Conservation (phyloP, 257 asterid genomes). For the Solanum paucissectum region DNA sequence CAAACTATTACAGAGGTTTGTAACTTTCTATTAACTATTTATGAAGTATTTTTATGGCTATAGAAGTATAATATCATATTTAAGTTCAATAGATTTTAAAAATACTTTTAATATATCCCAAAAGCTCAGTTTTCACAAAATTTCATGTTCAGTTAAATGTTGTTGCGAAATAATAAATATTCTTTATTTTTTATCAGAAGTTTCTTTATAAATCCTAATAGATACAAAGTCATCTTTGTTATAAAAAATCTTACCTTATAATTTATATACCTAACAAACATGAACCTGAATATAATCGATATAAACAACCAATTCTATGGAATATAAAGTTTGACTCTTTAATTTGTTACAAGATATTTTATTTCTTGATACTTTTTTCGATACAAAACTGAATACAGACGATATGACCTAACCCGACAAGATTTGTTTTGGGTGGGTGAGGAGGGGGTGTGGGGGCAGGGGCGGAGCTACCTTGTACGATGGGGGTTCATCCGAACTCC, state of each 20-base stretch:
- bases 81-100: not conserved
- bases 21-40: too few relatives aligned
- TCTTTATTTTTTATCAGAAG: not conserved
- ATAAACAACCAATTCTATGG: not conserved
- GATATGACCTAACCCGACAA: not conserved
- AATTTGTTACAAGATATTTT: not conserved
- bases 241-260: not conserved
- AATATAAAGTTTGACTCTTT: not conserved
- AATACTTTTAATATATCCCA: not conserved
- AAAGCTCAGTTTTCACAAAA: not conserved
- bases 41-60: too few relatives aligned
- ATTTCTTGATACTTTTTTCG: not conserved
- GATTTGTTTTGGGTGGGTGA: not conserved
- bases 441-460: too few relatives aligned
- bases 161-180: rapidly evolving
- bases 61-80: too few relatives aligned
- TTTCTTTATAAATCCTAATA: not conserved
- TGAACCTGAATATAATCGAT: not conserved
- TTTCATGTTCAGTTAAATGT: rapidly evolving
- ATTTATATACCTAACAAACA: not conserved
- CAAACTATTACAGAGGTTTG: too few relatives aligned
- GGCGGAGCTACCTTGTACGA: too few relatives aligned
- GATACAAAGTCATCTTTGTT: rapidly evolving
- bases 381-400: not conserved
- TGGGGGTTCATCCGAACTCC: too few relatives aligned